Base-by-base conservation (phyloP, 2,329 filamentous ascomycete species). In the Coniella vitis region DNA sequence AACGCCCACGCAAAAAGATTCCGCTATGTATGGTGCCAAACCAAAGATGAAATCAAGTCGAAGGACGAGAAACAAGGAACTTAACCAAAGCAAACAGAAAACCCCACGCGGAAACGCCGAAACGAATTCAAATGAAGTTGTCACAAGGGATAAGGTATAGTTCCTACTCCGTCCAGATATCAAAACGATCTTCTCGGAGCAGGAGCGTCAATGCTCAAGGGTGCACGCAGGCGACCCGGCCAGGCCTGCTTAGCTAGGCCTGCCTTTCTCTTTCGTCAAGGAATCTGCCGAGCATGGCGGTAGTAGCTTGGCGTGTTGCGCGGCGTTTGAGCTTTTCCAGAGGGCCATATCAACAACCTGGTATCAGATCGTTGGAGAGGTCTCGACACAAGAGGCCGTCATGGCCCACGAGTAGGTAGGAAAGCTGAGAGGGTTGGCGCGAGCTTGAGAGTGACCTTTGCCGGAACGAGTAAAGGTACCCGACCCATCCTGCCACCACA, bases 391-490 rank as follows among this genome's bases (percentile, higher is more conserved):
- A 66, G 61, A 51, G 25, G 25, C 66, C 65, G 57, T 69, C 64
- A 53, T 74, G 65, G 55, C 69, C 68, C 53, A 70, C 68, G 49
- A 78, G 66, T 56, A 77, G 66, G 54, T 70, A 65, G 38, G 74
- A 71, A 49, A 78, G 68, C 58, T 68, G 67, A 34, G 74, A 78
- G 19, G 73, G 73, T 51, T 65, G 66, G 53, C 62, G 66, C 53
- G 59, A 57, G 29, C 60, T 57, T 19, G 64, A 64, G 20, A 59
- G 48, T 34, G 65, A 57, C 57, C 61, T 64, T 51, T 58, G 56
- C 55, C 66, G 62, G 57, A 72, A 70, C 7, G 73, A 74, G 62
- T 70, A 74, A 52, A 78, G 69, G 56, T 74, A 75, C 35, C 59
- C 58, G 53, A 74, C 60, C 74, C 75, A 78, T 45, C 65, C 62